phyloP scores from a whole-genome alignment of 805 yeast species.

The Teunomyces tritomae region DNA sequence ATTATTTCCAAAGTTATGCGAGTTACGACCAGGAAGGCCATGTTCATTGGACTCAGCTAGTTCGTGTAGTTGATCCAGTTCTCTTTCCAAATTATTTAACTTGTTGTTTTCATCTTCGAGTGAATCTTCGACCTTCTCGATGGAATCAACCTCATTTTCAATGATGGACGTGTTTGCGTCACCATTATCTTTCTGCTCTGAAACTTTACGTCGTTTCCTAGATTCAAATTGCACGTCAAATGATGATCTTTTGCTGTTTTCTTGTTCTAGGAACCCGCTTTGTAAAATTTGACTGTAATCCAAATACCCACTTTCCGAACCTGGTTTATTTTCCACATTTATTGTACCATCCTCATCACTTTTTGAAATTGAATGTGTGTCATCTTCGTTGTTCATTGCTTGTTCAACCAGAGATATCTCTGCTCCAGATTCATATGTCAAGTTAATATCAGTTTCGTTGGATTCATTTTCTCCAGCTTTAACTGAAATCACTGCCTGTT shows the following conservation, averaged over 20 bases:
- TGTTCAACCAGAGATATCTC: not conserved
- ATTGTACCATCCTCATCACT: not conserved
- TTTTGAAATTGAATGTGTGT: not conserved
- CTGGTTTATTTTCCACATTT: not conserved
- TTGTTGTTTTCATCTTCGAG: not conserved
- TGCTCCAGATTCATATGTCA: not conserved
- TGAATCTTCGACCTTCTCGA: not conserved
- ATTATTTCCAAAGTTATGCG: not conserved
- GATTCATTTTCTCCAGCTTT: not conserved
- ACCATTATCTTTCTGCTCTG: no score
- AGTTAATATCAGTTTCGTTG: not conserved
- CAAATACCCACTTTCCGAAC: not conserved
- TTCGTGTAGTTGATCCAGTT: no score
- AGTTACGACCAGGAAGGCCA: not conserved
- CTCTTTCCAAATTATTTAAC: not conserved
- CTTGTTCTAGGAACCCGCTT: slow-evolving; percentile 4
- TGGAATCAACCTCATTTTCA: not conserved
- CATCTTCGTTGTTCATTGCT: slow-evolving; percentile 5
- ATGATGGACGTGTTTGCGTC: not conserved
- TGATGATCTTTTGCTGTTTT: not conserved
- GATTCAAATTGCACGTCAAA: not conserved
- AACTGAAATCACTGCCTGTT: not conserved
- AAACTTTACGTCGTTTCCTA: not conserved
- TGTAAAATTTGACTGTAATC: slow-evolving; percentile 9
- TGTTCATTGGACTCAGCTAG: not conserved